Evolutionary conservation across 1,139 yeast genomes (phyloP).

Genomic region (Protomyces inundatus): DNA sequence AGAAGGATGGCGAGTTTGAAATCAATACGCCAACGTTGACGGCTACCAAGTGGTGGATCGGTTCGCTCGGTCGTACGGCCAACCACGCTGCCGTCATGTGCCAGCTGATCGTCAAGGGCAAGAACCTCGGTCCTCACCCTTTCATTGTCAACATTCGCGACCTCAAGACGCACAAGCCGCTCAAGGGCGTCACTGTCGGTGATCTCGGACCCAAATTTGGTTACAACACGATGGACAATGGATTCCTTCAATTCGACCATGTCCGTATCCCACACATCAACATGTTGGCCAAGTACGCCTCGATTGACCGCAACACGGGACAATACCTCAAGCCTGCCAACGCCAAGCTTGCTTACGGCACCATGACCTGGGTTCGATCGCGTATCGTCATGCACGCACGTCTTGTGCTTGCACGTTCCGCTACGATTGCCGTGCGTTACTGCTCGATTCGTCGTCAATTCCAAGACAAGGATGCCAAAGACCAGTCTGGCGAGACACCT

Average conservation of each 20-base stretch:
- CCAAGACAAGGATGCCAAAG: conserved; percentile 29
- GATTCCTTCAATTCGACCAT: conserved; percentile 79
- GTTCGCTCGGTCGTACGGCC: conserved; percentile 93
- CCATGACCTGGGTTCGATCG: conserved; percentile 82
- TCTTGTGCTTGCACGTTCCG: conserved; percentile 70
- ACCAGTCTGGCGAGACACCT: conserved; percentile 25
- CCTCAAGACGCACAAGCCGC: conserved; percentile 51
- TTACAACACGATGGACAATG: conserved; percentile 67
- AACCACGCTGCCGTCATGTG: conserved; percentile 81
- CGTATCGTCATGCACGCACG: conserved; percentile 81
- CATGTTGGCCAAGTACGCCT: conserved; percentile 76
- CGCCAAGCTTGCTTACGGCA: conserved; percentile 82
- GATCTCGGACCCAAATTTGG: conserved; percentile 74
- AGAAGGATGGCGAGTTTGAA: conserved; percentile 57
- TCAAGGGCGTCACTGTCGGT: conserved; percentile 77
- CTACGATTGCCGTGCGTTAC: conserved; percentile 80
- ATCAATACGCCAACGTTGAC: conserved; percentile 84
- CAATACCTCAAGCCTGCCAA: conserved; percentile 63
- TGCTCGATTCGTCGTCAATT: conserved; percentile 89
- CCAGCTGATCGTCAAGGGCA: conserved; percentile 56
- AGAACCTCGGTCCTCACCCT: conserved; percentile 79
- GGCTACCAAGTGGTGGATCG: conserved; percentile 98
- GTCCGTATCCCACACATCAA: conserved; percentile 79
- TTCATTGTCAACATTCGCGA: conserved; percentile 83
- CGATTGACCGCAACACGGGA: conserved; percentile 60